phyloP scores from a whole-genome alignment of 2,329 filamentous ascomycete species.

The Sporothrix variecibatus region DNA sequence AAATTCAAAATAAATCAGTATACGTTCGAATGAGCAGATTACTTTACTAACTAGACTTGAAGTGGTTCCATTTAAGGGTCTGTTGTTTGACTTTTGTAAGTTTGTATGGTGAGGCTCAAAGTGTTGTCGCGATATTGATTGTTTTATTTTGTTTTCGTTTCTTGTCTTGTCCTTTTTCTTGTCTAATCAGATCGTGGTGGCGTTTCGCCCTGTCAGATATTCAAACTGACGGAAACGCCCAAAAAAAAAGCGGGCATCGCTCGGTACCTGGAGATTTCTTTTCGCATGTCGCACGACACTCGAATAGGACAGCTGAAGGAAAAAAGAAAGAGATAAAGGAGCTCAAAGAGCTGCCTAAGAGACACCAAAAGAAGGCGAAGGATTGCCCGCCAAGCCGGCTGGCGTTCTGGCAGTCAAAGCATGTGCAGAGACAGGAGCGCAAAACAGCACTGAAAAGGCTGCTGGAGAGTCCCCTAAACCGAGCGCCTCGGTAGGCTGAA shows the following conservation, averaged over 20 bases:
- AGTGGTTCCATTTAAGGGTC: too few species aligned
- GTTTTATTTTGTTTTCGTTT: background rate
- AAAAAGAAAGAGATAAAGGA: background rate
- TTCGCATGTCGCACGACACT: background rate
- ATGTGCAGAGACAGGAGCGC: background rate
- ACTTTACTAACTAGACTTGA: too few species aligned
- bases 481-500: slow-evolving; percentile 12
- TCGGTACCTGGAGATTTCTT: background rate
- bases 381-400: background rate
- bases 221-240: background rate
- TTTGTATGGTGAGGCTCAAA: too few species aligned
- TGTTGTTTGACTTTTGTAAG: too few species aligned
- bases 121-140: too few species aligned
- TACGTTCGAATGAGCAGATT: too few species aligned
- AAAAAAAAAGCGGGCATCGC: background rate
- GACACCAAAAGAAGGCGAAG: background rate
- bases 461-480: background rate
- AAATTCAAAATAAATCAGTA: too few species aligned
- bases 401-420: background rate
- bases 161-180: background rate
- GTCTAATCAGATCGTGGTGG: background rate
- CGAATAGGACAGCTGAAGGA: background rate
- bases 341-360: background rate
- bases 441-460: background rate
- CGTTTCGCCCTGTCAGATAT: background rate